Evolutionary conservation across 352 stramenopile species (phyloP), one percentile per base, ranked within the genome.

Genomic region (Phytophthora tentaculata): DNA sequence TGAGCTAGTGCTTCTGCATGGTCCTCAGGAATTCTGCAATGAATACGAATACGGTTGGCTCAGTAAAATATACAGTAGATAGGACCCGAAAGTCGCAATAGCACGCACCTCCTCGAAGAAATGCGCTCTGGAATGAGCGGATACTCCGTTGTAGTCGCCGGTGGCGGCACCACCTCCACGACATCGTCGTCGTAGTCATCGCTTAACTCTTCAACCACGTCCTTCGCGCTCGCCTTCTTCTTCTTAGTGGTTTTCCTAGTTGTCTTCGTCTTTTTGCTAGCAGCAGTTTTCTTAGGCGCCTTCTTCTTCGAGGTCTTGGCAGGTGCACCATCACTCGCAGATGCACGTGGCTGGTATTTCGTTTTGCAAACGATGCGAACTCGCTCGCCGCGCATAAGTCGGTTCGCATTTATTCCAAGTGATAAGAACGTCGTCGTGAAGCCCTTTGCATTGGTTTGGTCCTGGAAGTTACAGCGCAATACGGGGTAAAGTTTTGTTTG

Each of bases 381-480:
- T 44, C 76, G 74, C 65, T 95, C 88, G 9, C 88, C 88, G 61
- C 77, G 74, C 37, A 74, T 44, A 14, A 96, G 74, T 22, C 80
- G 74, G 37, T 75, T 67, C 14, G 86, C 71, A 48, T 93, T 77
- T 2, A 72, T 66, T 9, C 88, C 88, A 7, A 80, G 45, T 8
- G 74, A 81, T n/a, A 96, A 43, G 57, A 96, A 90, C 13, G 88
- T 96, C 20, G 88, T 91, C 1, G 86, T 95, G 61, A 95, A 96
- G 0, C 88, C 88, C 69, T 86, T 94, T 19, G 70, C 76, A 55
- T 96, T 96, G 8, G 73, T 86, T 77, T 94, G 80, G 56, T 96
- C 88, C 83, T 92, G 55, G 3, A 45, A 12, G 45, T 55, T 5
- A 57, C 41, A 62, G 7, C 47, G 55, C 60, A 24, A 64, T 50